Evolutionary conservation across 176 grass and related monocot species (phyloP), one percentile per base, ranked within the genome.

Genomic region (Cymbopogon citratus): DNA sequence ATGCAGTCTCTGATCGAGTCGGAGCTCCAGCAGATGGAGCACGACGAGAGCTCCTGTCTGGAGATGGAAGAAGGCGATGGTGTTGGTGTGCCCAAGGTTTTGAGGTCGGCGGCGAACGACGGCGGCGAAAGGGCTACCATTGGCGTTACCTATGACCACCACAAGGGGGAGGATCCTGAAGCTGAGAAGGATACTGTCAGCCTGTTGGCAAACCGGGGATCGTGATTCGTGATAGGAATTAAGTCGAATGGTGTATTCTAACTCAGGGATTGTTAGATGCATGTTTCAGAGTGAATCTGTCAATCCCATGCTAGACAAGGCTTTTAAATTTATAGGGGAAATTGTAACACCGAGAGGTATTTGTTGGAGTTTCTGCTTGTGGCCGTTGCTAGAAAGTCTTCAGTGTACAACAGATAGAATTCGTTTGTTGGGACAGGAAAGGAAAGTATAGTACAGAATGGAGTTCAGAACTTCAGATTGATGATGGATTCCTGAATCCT

Each of bases 11-110:
- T 97, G 26, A 85, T 85, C 63, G 70, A 83, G 39, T 88, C 86
- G 59, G 95, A 97, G 82, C 26, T 97, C 36, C 87, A 94, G 62
- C 92, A 86, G 86, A 81, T 98, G 74, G 90, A 90, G 63, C 49
- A 46, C 13, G 10, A 10, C 2, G 56, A 25, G n/a, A 76, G 63
- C 48, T 57, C 81, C 34, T 46, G 44, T 43, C 10, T 92, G 27
- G 69, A 74, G 60, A 5, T 92, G 39, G 69, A 74, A 66, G 74
- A 75, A n/a, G 86, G 83, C 57, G 12, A 81, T 74, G 74, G n/a
- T 38, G 3, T 9, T n/a, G 3, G 9, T 9, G 4, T 10, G 14
- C 48, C 77, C 51, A 76, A 86, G 84, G 72, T 69, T 64, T 45
- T 71, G 15, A 61, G 81, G 63, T 14, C 63, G 9, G 64, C 68